Base-by-base conservation (phyloP, 495 filamentous ascomycete species). In the Penicillium soppii region DNA sequence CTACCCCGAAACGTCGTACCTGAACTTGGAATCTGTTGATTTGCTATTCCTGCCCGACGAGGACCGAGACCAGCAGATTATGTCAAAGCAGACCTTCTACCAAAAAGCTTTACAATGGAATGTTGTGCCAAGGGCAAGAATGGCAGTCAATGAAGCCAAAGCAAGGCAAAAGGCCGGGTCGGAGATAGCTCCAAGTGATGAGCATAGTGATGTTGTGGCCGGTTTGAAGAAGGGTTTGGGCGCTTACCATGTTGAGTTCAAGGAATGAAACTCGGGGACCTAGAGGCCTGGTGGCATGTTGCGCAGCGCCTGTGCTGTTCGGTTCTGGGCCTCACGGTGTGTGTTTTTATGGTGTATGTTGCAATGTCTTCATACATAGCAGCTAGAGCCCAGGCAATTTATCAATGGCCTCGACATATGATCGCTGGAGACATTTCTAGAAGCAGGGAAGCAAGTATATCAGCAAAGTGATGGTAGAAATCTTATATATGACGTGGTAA, bases 1-100 rank as follows among this genome's bases (percentile, higher is more conserved):
- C 58, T 74, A 68, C 32, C 70, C 70, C 2, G 66, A 74, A 46
- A 74, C 65, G 7, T 53, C 54, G 10, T 57, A 57, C 16, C 45
- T 58, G 3, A 53, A 53, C 17, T 29, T 58, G 19, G 55, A 58
- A 36, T 58, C 50, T 4, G 50, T 53, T n/a, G 55, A 58, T 41
- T 45, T 58, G 22, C 25, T 58, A 7, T 53, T 53, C 38, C 25
- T 58, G 15, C 32, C 44, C 7, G 46, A 47, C 32, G 44, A 48
- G 17, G 20, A 45, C 15, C 36, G 37, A 5, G 50, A 52, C 39
- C 47, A 33, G 30, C 43, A 52, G 21, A 52, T 53, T 26, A 50
- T 36, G 27, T 47, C 49, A 15, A 50, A 59, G 43, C 44, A 42
- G 16, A 49, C 39, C 9, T 52, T 56, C 20, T 53, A 44, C 5